Percentiles rank a stretch among this genome's conserved stretches.
phyloP scores from a whole-genome alignment of 139 green algal species.

The Picochlorum sp. region DNA sequence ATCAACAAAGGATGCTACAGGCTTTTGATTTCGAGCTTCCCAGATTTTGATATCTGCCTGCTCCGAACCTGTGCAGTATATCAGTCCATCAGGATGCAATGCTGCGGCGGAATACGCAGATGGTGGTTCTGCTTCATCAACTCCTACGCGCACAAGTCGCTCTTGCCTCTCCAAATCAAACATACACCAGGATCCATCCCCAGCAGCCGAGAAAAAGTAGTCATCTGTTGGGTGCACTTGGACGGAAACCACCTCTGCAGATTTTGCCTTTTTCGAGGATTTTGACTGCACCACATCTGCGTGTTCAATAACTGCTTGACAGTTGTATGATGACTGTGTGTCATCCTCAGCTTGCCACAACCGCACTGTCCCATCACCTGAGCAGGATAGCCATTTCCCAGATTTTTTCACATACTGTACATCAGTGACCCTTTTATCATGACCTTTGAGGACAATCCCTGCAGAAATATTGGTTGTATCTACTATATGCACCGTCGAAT shows the following conservation, averaged over 20 bases:
- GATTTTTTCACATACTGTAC: conserved; percentile 28
- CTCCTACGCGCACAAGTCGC: conserved; percentile 5
- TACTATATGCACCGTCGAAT: conserved; percentile 67
- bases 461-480: conserved; percentile 31
- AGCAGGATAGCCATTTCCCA: conserved; percentile 55
- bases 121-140: conserved; percentile 14
- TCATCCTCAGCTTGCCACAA: conserved; percentile 71
- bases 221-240: conserved; percentile 64
- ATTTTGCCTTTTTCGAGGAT: neutral
- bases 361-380: conserved; percentile 69
- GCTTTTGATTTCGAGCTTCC: conserved; percentile 80
- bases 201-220: conserved; percentile 73
- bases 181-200: conserved; percentile 65
- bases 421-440: conserved; percentile 64
- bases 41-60: conserved; percentile 67
- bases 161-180: conserved; percentile 5
- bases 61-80: conserved; percentile 69
- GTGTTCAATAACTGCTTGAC: neutral
- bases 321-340: conserved; percentile 1
- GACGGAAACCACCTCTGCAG: conserved; percentile 41
- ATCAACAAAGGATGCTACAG: conserved; percentile 68
- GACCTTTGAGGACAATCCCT: conserved; percentile 54
- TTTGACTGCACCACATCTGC: neutral
- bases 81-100: conserved; percentile 83
- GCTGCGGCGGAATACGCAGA: conserved; percentile 35